A percentile compares a stretch with the other conserved stretches of the same genome.
These are phyloP conservation scores for Lolium perenne DNA, from an alignment of 176 grass and related monocot species.

Conservation along the genomic window DNA sequence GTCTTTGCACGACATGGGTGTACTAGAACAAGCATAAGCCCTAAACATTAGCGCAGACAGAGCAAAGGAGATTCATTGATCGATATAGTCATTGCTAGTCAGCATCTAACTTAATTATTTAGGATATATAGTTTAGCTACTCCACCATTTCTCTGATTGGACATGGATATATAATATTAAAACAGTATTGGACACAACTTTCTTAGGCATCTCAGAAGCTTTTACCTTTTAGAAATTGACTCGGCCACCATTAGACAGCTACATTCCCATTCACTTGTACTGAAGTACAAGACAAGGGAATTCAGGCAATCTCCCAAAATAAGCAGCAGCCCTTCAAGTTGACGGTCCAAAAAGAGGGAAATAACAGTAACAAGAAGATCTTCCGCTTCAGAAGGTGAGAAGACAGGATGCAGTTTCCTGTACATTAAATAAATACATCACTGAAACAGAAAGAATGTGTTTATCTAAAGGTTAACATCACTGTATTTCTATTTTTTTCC, in stretches of 20 bases:
- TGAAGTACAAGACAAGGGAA: constrained; percentile 70
- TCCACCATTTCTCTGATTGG: neutral
- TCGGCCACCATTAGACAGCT: constrained; percentile 63
- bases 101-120: constrained; percentile 15
- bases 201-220: neutral
- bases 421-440: constrained; percentile 40
- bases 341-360: constrained; percentile 70
- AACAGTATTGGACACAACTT: constrained; percentile 9
- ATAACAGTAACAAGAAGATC: constrained; percentile 74
- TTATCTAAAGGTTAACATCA: neutral
- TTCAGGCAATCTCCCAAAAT: constrained; percentile 69
- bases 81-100: neutral
- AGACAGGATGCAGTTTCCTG: constrained; percentile 67
- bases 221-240: constrained; percentile 68
- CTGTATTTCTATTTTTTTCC: neutral
- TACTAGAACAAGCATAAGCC: neutral
- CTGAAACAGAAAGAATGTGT: neutral
- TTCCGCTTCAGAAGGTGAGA: constrained; percentile 73
- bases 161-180: neutral
- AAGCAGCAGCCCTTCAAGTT: constrained; percentile 65
- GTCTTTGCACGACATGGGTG: neutral
- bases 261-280: constrained; percentile 68
- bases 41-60: neutral
- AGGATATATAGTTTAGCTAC: constrained; percentile 18
- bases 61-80: neutral